phyloP scores from a whole-genome alignment of 305 asterid species.

The Solanum chacoense region DNA sequence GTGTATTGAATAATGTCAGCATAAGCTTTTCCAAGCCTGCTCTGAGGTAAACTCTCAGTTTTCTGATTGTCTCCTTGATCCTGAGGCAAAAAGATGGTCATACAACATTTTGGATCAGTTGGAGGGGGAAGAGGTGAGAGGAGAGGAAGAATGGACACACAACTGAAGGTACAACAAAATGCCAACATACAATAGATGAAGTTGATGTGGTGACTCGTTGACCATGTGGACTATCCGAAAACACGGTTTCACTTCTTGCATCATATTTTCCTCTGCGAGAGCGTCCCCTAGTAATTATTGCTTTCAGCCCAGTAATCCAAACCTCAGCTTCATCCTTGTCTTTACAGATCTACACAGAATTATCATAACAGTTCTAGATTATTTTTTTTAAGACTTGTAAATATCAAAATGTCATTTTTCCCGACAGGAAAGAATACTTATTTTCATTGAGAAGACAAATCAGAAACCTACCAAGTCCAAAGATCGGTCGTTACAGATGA shows the following conservation, averaged over 20 bases:
- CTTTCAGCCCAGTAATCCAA: constrained; percentile 80
- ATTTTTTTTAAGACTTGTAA: not conserved
- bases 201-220: constrained; percentile 33
- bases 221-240: constrained; percentile 41
- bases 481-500: constrained; percentile 53
- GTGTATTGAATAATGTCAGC: constrained; percentile 69
- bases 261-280: constrained; percentile 36
- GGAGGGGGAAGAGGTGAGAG: not conserved
- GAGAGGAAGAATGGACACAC: not conserved
- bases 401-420: constrained; percentile 2
- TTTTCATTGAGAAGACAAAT: constrained; percentile 7
- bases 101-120: constrained; percentile 3
- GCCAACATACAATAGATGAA: constrained; percentile 35
- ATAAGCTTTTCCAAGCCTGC: constrained; percentile 71
- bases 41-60: constrained; percentile 34
- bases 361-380: not conserved
- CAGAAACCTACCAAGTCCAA: constrained; percentile 61
- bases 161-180: constrained; percentile 4
- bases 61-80: constrained; percentile 43
- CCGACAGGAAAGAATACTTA: not conserved
- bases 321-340: constrained; percentile 97
- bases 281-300: constrained; percentile 50
- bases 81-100: constrained; percentile 25
- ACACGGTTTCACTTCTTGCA: constrained; percentile 27
- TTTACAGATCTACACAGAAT: constrained; percentile 65